phyloP scores from a whole-genome alignment of 2,329 filamentous ascomycete species.

The Geoglossum cookeanum region DNA sequence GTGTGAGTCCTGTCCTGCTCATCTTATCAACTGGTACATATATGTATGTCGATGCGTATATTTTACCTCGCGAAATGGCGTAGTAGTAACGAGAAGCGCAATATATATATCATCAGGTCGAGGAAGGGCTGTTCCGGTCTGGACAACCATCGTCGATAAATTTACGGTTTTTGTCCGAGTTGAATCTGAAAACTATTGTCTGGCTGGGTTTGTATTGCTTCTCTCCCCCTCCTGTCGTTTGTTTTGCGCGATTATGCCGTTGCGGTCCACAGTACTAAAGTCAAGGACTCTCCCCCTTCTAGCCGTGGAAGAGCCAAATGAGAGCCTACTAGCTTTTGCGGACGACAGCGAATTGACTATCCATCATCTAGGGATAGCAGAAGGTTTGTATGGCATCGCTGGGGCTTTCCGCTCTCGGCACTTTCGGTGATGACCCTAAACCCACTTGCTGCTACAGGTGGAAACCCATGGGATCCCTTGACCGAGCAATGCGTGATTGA shows the following conservation, averaged over 20 bases:
- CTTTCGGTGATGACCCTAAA: background rate
- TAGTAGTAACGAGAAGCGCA: background rate
- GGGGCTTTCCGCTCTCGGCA: background rate
- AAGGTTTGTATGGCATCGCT: slow-evolving; percentile 1
- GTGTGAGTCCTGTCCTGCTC: slow-evolving; percentile 6
- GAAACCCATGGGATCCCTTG: slow-evolving; percentile 10
- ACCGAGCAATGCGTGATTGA: slow-evolving; percentile 10
- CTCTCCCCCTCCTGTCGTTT: background rate
- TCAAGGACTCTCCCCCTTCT: background rate
- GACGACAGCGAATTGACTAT: slow-evolving; percentile 10
- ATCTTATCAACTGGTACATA: background rate
- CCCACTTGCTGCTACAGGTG: background rate
- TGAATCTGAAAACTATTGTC: slow-evolving; percentile 11
- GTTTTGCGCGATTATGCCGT: background rate
- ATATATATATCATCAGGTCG: slow-evolving; percentile 7
- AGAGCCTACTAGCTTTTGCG: slow-evolving; percentile 8
- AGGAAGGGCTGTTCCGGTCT: slow-evolving; percentile 12
- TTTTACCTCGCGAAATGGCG: background rate
- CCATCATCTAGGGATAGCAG: slow-evolving; percentile 10
- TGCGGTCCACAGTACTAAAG: background rate
- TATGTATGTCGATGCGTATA: too few relatives aligned
- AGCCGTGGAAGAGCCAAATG: slow-evolving; percentile 12
- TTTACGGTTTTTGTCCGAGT: slow-evolving; percentile 8
- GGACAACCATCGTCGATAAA: slow-evolving; percentile 10
- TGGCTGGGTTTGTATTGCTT: slow-evolving; percentile 9